A percentile compares a stretch with the other conserved stretches of the same genome.
Conservation (phyloP, 208 protist genomes). For the Strigomonas galati region DNA sequence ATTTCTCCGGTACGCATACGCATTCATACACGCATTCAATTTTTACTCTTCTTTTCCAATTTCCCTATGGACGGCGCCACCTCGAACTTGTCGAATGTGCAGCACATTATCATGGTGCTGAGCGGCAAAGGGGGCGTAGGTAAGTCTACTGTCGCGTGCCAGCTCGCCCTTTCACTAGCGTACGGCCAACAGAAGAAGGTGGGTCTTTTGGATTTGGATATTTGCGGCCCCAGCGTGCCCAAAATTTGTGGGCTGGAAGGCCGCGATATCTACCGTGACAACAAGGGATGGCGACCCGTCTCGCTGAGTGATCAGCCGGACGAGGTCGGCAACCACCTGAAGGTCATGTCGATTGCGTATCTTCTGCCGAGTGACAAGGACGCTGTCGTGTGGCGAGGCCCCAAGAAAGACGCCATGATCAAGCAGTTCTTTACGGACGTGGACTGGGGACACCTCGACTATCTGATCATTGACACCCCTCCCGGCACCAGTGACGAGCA, state of each 20-base stretch:
- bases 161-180: slow-evolving; percentile 94
- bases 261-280: slow-evolving; percentile 82
- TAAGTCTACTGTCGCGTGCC: slow-evolving; percentile 97
- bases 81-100: slow-evolving; percentile 57
- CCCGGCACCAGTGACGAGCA: slow-evolving; percentile 93
- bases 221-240: slow-evolving; percentile 93
- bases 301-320: slow-evolving; percentile 7
- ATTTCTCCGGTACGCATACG: no score
- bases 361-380: slow-evolving; percentile 94
- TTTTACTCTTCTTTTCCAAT: no score
- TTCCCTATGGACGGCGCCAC: not conserved
- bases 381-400: slow-evolving; percentile 98
- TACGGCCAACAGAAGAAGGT: slow-evolving; percentile 68
- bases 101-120: slow-evolving; percentile 98
- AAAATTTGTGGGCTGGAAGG: slow-evolving; percentile 96
- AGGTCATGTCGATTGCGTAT: slow-evolving; percentile 98
- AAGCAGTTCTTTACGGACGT: slow-evolving; percentile 91
- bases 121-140: slow-evolving; percentile 99
- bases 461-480: slow-evolving; percentile 92
- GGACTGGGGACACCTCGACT: slow-evolving; percentile 87
- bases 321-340: slow-evolving; percentile 22
- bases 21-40: no score
- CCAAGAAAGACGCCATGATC: slow-evolving; percentile 92
- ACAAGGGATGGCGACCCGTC: slow-evolving; percentile 83
- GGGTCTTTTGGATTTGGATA: slow-evolving; percentile 90